These are phyloP conservation scores for Venturia asperata DNA, from an alignment of 2,329 filamentous ascomycete genomes.

Conservation along the genomic window DNA sequence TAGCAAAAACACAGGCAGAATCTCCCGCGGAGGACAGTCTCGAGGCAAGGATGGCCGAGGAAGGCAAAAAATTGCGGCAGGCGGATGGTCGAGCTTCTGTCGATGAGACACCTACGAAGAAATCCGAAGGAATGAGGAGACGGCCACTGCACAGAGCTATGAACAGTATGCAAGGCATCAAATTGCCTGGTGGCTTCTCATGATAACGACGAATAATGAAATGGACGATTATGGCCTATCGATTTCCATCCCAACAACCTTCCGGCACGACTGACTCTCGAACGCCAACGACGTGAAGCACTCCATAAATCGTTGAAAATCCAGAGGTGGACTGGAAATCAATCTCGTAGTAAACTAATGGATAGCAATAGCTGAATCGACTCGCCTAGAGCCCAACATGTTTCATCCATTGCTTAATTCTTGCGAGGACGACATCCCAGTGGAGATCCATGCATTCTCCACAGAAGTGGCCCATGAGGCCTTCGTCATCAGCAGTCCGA, in stretches of 20 bases:
- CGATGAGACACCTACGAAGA: background rate
- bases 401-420: too few relatives aligned
- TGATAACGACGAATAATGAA: background rate
- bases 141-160: background rate
- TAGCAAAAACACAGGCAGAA: background rate
- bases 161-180: constrained; percentile 11
- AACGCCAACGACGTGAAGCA: too few relatives aligned
- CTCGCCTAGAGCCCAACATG: too few relatives aligned
- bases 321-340: too few relatives aligned
- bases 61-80: constrained; percentile 32
- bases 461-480: too few relatives aligned
- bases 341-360: too few relatives aligned
- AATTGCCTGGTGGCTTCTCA: constrained; percentile 7
- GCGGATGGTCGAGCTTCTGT: constrained; percentile 25
- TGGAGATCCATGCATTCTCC: too few relatives aligned
- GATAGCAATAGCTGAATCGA: too few relatives aligned
- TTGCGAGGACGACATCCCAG: too few relatives aligned
- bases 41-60: constrained; percentile 31
- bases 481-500: too few relatives aligned
- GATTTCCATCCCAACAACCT: background rate
- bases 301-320: too few relatives aligned
- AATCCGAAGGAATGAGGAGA: constrained; percentile 2
- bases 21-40: constrained; percentile 22
- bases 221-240: background rate
- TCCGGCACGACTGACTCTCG: too few relatives aligned